Evolutionary conservation across 306 rosid species (phyloP).

Genomic region (Quillaja saponaria): DNA sequence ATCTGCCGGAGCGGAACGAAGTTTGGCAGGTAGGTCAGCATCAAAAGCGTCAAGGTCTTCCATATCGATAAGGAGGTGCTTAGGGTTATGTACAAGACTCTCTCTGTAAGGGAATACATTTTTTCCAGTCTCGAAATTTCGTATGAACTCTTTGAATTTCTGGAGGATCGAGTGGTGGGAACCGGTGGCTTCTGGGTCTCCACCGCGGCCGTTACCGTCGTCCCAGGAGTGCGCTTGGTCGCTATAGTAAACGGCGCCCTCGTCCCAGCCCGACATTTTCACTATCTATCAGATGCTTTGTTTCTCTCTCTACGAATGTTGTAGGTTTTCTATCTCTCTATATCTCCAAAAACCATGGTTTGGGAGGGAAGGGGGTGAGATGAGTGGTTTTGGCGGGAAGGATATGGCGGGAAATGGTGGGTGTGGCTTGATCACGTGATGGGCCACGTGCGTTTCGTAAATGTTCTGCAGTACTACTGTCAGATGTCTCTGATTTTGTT

Average conservation of each 20-base stretch:
- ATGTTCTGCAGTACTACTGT: no score
- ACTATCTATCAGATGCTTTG: background rate
- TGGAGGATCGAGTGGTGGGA: slow-evolving; percentile 71
- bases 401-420: slow-evolving; percentile 47
- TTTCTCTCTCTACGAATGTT: slow-evolving; percentile 13
- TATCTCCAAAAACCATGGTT: background rate
- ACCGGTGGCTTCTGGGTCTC: slow-evolving; percentile 40
- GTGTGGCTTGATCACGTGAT: slow-evolving; percentile 18
- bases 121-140: slow-evolving; percentile 69
- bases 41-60: slow-evolving; percentile 82
- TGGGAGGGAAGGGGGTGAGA: slow-evolving; percentile 11
- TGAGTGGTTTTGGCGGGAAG: slow-evolving; percentile 47
- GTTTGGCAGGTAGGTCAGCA: slow-evolving; percentile 71
- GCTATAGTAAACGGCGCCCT: slow-evolving; percentile 90
- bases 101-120: slow-evolving; percentile 82
- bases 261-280: slow-evolving; percentile 97
- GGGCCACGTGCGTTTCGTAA: slow-evolving; percentile 6
- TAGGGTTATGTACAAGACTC: slow-evolving; percentile 70
- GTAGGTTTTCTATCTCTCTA: background rate
- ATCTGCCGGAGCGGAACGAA: slow-evolving; percentile 82
- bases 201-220: slow-evolving; percentile 43
- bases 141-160: slow-evolving; percentile 91
- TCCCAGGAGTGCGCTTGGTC: slow-evolving; percentile 94
- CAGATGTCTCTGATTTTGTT: no score
- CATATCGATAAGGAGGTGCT: slow-evolving; percentile 60